Evolutionary conservation across 768 basidiomycete genomes (phyloP).

Genomic region (Psilocybe sp.): DNA sequence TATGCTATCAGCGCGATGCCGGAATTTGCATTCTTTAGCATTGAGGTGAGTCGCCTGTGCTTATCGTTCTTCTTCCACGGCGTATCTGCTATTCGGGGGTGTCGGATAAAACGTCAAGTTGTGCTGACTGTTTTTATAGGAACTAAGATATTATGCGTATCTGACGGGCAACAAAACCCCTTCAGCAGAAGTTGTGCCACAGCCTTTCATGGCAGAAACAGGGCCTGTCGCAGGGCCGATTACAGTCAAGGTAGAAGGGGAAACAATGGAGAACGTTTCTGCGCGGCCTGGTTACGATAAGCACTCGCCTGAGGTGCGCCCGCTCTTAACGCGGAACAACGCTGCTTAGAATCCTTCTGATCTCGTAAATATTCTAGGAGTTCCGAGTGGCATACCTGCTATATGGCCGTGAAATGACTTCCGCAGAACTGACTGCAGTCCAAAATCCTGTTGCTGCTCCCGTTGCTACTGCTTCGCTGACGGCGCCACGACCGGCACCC

Average conservation of each 20-base stretch:
- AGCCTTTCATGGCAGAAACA: constrained; percentile 17
- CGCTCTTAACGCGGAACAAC: too few relatives aligned
- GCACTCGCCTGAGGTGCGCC: constrained; percentile 48
- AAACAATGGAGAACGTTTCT: constrained; percentile 34
- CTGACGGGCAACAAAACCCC: constrained; percentile 29
- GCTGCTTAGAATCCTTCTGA: too few relatives aligned
- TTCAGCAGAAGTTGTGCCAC: constrained; percentile 23
- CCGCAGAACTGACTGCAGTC: constrained; percentile 27
- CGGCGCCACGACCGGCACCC: neutral
- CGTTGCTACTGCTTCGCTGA: neutral
- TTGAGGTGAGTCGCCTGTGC: constrained; percentile 38
- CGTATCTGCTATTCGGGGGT: too few relatives aligned
- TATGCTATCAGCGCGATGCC: constrained; percentile 39
- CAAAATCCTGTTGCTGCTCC: constrained; percentile 1
- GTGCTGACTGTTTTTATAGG: constrained; percentile 26
- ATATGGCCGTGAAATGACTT: constrained; percentile 44
- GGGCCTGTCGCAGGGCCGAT: neutral
- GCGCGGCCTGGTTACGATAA: constrained; percentile 33
- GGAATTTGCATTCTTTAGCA: constrained; percentile 32
- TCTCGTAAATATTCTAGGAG: constrained; percentile 32
- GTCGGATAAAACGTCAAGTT: neutral
- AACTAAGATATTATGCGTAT: constrained; percentile 42
- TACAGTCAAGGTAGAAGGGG: constrained; percentile 12
- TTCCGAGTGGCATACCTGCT: constrained; percentile 44
- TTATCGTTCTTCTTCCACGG: too few relatives aligned